Base-by-base conservation (phyloP, 805 yeast species). In the Barnettozyma siamensis region DNA sequence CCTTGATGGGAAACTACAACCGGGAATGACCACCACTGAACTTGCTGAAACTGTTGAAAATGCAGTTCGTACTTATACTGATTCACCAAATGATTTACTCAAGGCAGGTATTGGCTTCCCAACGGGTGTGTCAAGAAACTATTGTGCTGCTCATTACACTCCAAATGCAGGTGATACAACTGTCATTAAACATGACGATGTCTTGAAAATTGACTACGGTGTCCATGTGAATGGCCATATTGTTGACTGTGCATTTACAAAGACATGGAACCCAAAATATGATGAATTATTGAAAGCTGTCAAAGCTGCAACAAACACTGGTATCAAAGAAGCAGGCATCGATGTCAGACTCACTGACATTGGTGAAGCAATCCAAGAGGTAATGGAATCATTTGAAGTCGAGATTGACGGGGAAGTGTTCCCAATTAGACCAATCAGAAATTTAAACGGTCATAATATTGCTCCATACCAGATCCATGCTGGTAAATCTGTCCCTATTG, bases 61-160 rank as follows among this genome's bases (percentile, higher is more conserved):
- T 58, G 76, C 91, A 0, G 83, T 85, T 7, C 74, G 98, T 53
- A 75, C 79, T 5, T 78, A 82, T 53, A 73, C 88, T 13, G 83
- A 82, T 38, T 41, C 44, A 12, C 70, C 69, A 40, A 60, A 63
- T 26, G 83, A 80, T 53, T 72, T 78, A 33, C 72, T 75, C 24
- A 71, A 75, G 46, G 93, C 88, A 15, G 99, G 99, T 31, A 78
- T 89, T 55, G 99, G 98, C 6, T 93, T 93, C 73, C 99, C 99
- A 38, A 88, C 97, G n/a, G 99, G 99, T 44, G 74, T 93, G 31
- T 87, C 96, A 1, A 64, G 91, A 49, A 93, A 93, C 65, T 85
- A 88, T 58, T 82, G 88, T 58, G 99, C 99, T 20, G 99, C 99
- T 0, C 99, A 93, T 62, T 93, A 88, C 65, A 91, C 98, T 0